A percentile compares a stretch with the other conserved stretches of the same genome.
phyloP scores from a whole-genome alignment of 768 basidiomycete genomes.

The Tulasnella sp. region DNA sequence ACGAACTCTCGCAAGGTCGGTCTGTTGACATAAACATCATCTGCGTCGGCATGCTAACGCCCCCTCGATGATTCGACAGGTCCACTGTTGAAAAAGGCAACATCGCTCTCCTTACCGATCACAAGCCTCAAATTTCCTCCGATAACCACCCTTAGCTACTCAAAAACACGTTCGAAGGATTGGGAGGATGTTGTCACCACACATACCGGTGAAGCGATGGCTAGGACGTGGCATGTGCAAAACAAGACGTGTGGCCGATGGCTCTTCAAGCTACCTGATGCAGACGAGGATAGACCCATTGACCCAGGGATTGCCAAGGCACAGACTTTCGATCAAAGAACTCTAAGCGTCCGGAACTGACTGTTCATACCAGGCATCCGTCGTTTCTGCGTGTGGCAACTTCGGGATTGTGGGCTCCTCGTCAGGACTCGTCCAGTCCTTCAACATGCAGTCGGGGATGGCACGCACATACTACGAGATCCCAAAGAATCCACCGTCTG shows the following conservation, averaged over 20 bases:
- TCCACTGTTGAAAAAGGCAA: slow-evolving; percentile 72
- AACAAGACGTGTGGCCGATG: slow-evolving; percentile 59
- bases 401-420: slow-evolving; percentile 82
- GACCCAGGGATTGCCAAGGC: slow-evolving; percentile 59
- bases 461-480: slow-evolving; percentile 66
- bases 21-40: neutral
- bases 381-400: slow-evolving; percentile 90
- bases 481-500: neutral
- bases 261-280: slow-evolving; percentile 7
- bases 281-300: neutral
- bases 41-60: neutral
- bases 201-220: slow-evolving; percentile 70
- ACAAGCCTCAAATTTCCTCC: slow-evolving; percentile 77
- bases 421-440: slow-evolving; percentile 71
- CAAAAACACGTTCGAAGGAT: slow-evolving; percentile 73
- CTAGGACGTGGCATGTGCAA: slow-evolving; percentile 79
- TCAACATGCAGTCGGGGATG: slow-evolving; percentile 95
- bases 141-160: slow-evolving; percentile 66
- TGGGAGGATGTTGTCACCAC: slow-evolving; percentile 97
- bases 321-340: neutral
- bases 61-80: slow-evolving; percentile 37
- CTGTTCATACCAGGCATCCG: neutral
- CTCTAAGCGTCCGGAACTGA: neutral
- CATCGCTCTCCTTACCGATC: slow-evolving; percentile 62
- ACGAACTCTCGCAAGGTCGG: slow-evolving; percentile 86